Evolutionary conservation across 164 flowering plant genomes (phyloP), one percentile per base, ranked within the genome.

Genomic region (Houttuynia cordata): DNA sequence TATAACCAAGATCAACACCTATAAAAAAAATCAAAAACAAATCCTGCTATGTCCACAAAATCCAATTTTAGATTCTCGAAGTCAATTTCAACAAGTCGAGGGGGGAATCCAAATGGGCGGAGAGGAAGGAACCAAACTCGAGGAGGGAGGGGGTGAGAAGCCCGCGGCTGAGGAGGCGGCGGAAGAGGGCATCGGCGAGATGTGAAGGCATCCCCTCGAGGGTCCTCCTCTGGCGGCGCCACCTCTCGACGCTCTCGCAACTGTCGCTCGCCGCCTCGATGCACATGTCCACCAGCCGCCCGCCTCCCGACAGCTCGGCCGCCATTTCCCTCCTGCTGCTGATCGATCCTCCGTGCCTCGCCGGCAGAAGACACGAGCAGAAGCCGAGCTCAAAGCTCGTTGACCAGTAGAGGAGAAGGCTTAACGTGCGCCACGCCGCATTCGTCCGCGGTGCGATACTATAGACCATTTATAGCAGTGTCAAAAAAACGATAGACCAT

Each of bases 141-240:
- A 90, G 97, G 54, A 94, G 64, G n/a, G 95, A 83, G 60, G 97
- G 96, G 57, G 30, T 69, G 59, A 90, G 75, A 53, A 94, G 89
- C 45, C 89, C 83, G 49, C 97, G 91, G 19, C 34, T 76, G 56
- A 78, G 76, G 59, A 94, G 93, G 51, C 79, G 83, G 58, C 67
- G 81, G 64, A 94, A 76, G 53, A 94, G 87, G 72, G 84, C 75
- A 14, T 79, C 78, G 39, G 91, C 89, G 57, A 94, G 88, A 0
- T 74, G 86, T 37, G 82, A 54, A 19, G 99, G 99, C 78, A 94
- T 19, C 21, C 82, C 81, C 59, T 86, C 86, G 22, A 94, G 84
- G 18, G 83, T 73, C 56, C 97, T 74, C 20, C 82, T 78, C 78
- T 94, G 99, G 63, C 80, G 66, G 67, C 96, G 79, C 99, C 99